Evolutionary conservation across 2,329 filamentous ascomycete species (phyloP), one percentile per base, ranked within the genome.

Genomic region (Phialocephala subalpina): DNA sequence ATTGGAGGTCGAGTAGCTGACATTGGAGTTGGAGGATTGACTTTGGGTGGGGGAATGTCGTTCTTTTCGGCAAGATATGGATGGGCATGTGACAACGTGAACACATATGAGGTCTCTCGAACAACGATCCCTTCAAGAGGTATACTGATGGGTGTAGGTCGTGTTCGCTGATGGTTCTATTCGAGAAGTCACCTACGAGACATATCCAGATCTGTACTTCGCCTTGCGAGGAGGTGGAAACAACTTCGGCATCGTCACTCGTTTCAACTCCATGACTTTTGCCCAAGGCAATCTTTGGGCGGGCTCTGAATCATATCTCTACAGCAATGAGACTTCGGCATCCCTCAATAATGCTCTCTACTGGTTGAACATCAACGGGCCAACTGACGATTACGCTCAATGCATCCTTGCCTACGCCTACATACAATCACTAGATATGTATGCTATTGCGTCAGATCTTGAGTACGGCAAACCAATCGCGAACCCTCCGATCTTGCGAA

Each of bases 71-170:
- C 57, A 12, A 75, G 77, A 61, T 81, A 84, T 65, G 83, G 82
- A 25, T 84, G 79, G 80, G 80, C 82, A 12, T 80, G 80, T 36
- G 81, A 82, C 66, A 82, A 82, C 62, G 77, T 84, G 12, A 74
- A 80, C 33, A 78, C 81, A 57, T 82, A 76, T 56, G 79, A 84
- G 55, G 65, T 64, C n/a, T 29, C 47, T 56, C n/a, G 6, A 16
- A 4, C 33, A 27, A 25, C 22, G 18, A 35, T 36, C 16, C 5
- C 11, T 36, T 20, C 7, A 35, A n/a, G n/a, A 27, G 20, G 8
- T 16, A 20, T 36, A 18, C 40, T 57, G n/a, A 63, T 20, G 49
- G 25, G 16, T 22, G 5, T 27, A 66, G 64, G 77, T 84, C 42
- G 70, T 69, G 8, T 65, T 71, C 35, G 67, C 63, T 9, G 64